These are phyloP conservation scores for Vitis rupestris DNA, from an alignment of 164 flowering plant genomes.

Conservation along the genomic window DNA sequence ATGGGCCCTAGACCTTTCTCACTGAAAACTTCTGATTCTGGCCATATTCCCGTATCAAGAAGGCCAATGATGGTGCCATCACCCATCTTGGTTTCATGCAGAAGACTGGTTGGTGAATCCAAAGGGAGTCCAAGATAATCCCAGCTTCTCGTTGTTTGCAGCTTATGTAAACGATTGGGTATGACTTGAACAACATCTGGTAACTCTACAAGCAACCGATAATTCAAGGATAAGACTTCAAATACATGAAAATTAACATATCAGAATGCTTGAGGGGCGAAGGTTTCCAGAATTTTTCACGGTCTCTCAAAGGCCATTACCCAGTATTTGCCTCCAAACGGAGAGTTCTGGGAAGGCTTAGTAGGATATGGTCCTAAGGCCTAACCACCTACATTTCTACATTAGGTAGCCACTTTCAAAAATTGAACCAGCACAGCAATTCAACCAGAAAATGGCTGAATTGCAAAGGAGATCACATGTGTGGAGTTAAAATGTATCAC, in stretches of 20 bases:
- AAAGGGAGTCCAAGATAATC: constrained; percentile 13
- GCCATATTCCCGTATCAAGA: constrained; percentile 19
- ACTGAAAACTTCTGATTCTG: constrained; percentile 6
- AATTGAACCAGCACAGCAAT: too few relatives aligned
- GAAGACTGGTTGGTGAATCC: not conserved
- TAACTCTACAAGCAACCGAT: constrained; percentile 1
- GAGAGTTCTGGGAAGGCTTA: too few relatives aligned
- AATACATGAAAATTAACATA: constrained; percentile 2
- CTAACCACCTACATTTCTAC: too few relatives aligned
- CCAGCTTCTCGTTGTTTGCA: constrained; percentile 19
- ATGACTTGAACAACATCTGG: constrained; percentile 16
- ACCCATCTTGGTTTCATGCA: constrained; percentile 9
- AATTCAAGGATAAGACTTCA: not conserved
- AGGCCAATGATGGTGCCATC: constrained; percentile 13
- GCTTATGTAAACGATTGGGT: constrained; percentile 10
- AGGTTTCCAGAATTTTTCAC: too few relatives aligned
- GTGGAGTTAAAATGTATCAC: too few relatives aligned
- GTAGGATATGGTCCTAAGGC: too few relatives aligned
- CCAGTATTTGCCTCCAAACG: too few relatives aligned
- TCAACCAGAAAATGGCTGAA: too few relatives aligned
- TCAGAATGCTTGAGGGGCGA: too few relatives aligned
- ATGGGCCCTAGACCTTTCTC: constrained; percentile 7
- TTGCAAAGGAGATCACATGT: too few relatives aligned
- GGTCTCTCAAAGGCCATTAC: too few relatives aligned
- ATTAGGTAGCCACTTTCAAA: too few relatives aligned